Percentiles rank a stretch among this genome's conserved stretches.
Conservation (phyloP, 805 yeast genomes). For the Ogataea thermomethanolica region DNA sequence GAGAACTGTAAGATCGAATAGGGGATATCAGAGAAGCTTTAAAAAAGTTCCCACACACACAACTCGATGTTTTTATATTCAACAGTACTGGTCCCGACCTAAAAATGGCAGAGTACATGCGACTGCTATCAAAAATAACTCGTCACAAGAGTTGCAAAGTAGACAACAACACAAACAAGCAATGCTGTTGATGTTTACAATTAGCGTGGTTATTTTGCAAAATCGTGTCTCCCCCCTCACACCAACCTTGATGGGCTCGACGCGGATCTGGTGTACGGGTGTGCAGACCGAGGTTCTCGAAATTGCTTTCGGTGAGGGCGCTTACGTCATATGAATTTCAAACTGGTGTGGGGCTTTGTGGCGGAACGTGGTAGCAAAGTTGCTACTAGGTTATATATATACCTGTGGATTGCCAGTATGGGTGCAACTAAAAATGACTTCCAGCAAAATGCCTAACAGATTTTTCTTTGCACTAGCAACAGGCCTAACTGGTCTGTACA, state of each 20-base stretch:
- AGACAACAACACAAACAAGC: not conserved
- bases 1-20: constrained; percentile 1
- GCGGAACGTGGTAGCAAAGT: constrained; percentile 8
- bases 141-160: constrained; percentile 1
- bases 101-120: constrained; percentile 12
- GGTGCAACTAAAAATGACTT: constrained; percentile 4
- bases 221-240: constrained; percentile 7
- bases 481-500: constrained; percentile 28
- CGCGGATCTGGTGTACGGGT: not conserved
- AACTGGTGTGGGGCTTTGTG: constrained; percentile 5
- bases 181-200: constrained; percentile 1
- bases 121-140: constrained; percentile 1
- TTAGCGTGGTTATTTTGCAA: not conserved
- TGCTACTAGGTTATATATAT: constrained; percentile 5
- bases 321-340: not conserved
- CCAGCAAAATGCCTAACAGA: constrained; percentile 20
- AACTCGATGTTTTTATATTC: constrained; percentile 8
- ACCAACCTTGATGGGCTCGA: not conserved
- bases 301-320: not conserved
- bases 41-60: constrained; percentile 7
- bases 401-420: not conserved
- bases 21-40: constrained; percentile 1
- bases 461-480: constrained; percentile 22
- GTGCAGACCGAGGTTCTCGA: constrained; percentile 1
- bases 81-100: constrained; percentile 6